Conservation (phyloP, 2,329 filamentous ascomycete species). For the Sphaerostilbella broomeana region DNA sequence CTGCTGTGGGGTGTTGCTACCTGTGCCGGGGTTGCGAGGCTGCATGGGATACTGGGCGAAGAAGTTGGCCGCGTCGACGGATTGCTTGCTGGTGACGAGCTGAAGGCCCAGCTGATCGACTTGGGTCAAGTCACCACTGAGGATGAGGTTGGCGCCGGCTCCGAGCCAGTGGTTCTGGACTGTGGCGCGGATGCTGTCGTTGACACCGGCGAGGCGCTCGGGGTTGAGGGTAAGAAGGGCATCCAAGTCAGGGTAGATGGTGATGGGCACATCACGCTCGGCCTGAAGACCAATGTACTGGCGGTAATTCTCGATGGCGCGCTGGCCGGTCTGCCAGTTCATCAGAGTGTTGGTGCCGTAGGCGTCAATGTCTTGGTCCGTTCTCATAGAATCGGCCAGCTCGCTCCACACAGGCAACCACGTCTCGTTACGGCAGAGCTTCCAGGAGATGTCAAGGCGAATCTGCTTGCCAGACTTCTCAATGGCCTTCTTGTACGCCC, state of each 20-base stretch:
- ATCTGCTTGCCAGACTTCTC: slow-evolving; percentile 9
- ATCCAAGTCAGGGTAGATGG: slow-evolving; percentile 10
- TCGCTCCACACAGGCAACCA: slow-evolving; percentile 12
- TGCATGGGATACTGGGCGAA: slow-evolving; percentile 15
- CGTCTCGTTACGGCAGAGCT: slow-evolving; percentile 14
- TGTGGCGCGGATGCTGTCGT: slow-evolving; percentile 8
- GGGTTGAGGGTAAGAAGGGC: slow-evolving; percentile 5
- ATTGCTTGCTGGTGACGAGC: slow-evolving; percentile 8
- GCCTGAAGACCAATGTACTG: slow-evolving; percentile 13
- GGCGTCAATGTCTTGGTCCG: slow-evolving; percentile 13
- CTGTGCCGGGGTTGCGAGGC: slow-evolving; percentile 12
- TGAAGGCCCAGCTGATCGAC: slow-evolving; percentile 9
- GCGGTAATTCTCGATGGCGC: slow-evolving; percentile 13
- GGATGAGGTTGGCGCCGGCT: slow-evolving; percentile 5
- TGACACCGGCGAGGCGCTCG: slow-evolving; percentile 1
- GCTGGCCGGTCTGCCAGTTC: slow-evolving; percentile 11
- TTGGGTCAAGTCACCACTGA: slow-evolving; percentile 7
- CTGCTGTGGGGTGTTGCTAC: slow-evolving; percentile 11
- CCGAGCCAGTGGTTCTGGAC: slow-evolving; percentile 10
- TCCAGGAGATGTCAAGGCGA: slow-evolving; percentile 13
- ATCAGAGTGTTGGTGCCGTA: slow-evolving; percentile 12
- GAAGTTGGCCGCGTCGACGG: slow-evolving; percentile 9
- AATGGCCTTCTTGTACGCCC: slow-evolving; percentile 10
- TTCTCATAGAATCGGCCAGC: slow-evolving; percentile 11
- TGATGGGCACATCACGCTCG: slow-evolving; percentile 9